Conservation (phyloP, 139 green algal genomes). For the Trebouxia sp. region DNA sequence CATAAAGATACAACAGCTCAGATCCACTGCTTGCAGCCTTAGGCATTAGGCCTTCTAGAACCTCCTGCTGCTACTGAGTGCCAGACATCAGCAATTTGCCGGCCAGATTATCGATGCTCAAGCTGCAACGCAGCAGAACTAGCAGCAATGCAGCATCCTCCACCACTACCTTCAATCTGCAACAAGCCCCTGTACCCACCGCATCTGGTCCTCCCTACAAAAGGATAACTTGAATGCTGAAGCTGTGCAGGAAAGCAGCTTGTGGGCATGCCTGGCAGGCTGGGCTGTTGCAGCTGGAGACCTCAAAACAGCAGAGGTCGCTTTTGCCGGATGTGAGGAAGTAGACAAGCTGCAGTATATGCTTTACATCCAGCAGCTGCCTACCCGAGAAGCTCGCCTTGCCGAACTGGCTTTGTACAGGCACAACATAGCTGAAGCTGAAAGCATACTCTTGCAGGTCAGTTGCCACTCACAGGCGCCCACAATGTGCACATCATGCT, state of each 20-base stretch:
- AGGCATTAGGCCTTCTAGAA: too few species aligned
- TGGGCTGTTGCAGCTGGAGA: slow-evolving; percentile 68
- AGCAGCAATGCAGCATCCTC: too few species aligned
- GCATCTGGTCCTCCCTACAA: not conserved
- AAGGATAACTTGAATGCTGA: too few species aligned
- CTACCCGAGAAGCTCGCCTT: slow-evolving; percentile 64
- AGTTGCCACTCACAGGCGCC: not conserved
- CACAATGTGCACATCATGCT: not conserved
- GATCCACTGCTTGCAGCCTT: too few species aligned
- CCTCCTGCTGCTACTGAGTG: too few species aligned
- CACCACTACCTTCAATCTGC: too few species aligned
- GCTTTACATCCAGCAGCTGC: slow-evolving; percentile 57
- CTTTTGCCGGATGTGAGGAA: slow-evolving; percentile 64
- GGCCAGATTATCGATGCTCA: too few species aligned
- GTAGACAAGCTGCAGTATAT: slow-evolving; percentile 61
- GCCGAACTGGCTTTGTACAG: slow-evolving; percentile 76
- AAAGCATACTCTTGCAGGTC: slow-evolving; percentile 75
- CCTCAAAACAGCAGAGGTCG: slow-evolving; percentile 70
- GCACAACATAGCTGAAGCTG: slow-evolving; percentile 61
- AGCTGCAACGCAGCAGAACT: too few species aligned
- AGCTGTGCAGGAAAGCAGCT: slow-evolving; percentile 46
- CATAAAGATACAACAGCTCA: too few species aligned
- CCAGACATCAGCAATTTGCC: too few species aligned
- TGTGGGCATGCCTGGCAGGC: slow-evolving; percentile 78
- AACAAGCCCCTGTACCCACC: not conserved